phyloP scores from a whole-genome alignment of 2,329 filamentous ascomycete species.

The Sphaceloma murrayae region DNA sequence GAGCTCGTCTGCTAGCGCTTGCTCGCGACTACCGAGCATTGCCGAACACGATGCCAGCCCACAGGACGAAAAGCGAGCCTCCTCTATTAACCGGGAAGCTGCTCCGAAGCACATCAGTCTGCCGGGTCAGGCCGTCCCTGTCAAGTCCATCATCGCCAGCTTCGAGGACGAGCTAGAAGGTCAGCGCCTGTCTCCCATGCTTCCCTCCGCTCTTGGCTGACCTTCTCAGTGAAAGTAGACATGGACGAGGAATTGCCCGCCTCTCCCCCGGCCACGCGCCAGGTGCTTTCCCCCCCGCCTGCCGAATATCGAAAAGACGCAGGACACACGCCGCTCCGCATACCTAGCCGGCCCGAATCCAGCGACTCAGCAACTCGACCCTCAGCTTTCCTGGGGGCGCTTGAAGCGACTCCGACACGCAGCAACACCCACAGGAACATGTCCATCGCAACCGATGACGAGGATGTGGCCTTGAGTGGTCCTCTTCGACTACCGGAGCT shows the following conservation, averaged over 20 bases:
- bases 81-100: conserved; percentile 16
- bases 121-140: background rate
- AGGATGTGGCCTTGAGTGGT: conserved; percentile 27
- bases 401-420: conserved; percentile 30
- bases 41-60: conserved; percentile 27
- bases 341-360: conserved; percentile 24
- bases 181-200: background rate
- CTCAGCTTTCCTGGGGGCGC: conserved; percentile 22
- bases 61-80: conserved; percentile 20
- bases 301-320: conserved; percentile 25
- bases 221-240: conserved; percentile 20
- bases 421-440: conserved; percentile 30
- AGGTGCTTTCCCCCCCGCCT: conserved; percentile 26
- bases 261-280: conserved; percentile 21
- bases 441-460: conserved; percentile 24
- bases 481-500: conserved; percentile 30
- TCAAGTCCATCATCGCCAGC: conserved; percentile 2
- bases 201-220: background rate
- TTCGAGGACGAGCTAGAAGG: conserved; percentile 4
- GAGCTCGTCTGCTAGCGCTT: conserved; percentile 15
- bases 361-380: conserved; percentile 20
- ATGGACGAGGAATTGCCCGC: conserved; percentile 26
- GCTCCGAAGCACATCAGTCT: conserved; percentile 18
- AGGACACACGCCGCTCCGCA: conserved; percentile 29
- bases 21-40: conserved; percentile 26